These are phyloP conservation scores for Camellia lanceoleosa DNA, from an alignment of 148 eudicot species.

Conservation along the genomic window DNA sequence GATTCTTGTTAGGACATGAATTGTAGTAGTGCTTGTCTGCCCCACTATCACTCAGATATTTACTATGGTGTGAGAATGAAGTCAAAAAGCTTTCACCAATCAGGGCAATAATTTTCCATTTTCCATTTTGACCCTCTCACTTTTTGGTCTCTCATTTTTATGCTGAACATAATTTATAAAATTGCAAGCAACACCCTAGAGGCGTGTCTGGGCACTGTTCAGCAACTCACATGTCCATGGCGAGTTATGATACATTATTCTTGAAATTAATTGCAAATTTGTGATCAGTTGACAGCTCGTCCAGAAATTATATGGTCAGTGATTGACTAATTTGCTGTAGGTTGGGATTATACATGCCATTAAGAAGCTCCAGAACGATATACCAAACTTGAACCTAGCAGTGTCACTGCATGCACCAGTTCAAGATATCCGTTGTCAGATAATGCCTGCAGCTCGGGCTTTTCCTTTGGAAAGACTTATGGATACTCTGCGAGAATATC, in stretches of 20 bases:
- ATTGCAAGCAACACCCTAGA: too few species aligned
- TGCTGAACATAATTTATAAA: too few species aligned
- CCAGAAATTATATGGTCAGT: conserved; percentile 11
- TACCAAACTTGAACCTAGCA: conserved; percentile 83
- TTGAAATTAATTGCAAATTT: not conserved
- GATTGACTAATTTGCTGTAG: conserved; percentile 31
- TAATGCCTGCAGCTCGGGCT: conserved; percentile 99
- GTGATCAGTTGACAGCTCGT: conserved; percentile 6
- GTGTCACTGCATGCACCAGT: conserved; percentile 98
- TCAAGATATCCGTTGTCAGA: conserved; percentile 95
- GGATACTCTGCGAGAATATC: conserved; percentile 73
- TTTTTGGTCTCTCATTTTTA: too few species aligned
- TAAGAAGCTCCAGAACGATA: conserved; percentile 67
- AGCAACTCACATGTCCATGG: not conserved
- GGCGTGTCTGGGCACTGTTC: too few species aligned
- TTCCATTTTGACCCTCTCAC: too few species aligned
- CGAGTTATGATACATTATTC: not conserved
- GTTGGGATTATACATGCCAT: conserved; percentile 94
- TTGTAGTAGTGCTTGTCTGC: not conserved
- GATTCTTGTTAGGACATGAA: too few species aligned
- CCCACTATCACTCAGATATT: not conserved
- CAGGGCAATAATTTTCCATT: too few species aligned
- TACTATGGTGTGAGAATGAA: too few species aligned
- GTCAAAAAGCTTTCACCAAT: too few species aligned
- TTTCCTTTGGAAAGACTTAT: conserved; percentile 91